Conservation (phyloP, 495 filamentous ascomycete genomes). For the Lepidopterella palustris region DNA sequence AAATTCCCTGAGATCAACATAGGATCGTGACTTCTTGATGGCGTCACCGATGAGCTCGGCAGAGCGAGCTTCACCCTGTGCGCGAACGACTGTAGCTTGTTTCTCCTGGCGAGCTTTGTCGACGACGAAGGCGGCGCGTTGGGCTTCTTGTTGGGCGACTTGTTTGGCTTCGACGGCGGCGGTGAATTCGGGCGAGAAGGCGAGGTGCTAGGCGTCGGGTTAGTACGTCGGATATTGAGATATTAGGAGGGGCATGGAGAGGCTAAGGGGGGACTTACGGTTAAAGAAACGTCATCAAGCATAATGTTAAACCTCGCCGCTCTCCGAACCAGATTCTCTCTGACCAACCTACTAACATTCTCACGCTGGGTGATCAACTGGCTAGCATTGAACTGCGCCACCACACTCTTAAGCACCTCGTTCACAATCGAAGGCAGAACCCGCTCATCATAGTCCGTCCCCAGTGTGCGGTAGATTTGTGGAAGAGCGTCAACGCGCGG, state of each 20-base stretch:
- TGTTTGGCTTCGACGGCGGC: conserved; percentile 98
- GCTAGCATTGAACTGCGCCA: conserved; percentile 97
- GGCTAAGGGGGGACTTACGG: conserved; percentile 51
- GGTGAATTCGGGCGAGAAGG: conserved; percentile 98
- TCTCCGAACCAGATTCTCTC: conserved; percentile 84
- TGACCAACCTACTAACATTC: conserved; percentile 83
- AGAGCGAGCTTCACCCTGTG: conserved; percentile 97
- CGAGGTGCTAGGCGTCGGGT: conserved; percentile 64
- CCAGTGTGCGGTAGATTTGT: conserved; percentile 93
- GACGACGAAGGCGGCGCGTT: conserved; percentile 93
- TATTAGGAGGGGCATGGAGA: neutral
- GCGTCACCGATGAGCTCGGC: conserved; percentile 97
- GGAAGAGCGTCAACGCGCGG: conserved; percentile 83
- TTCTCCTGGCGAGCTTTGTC: conserved; percentile 99
- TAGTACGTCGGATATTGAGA: conserved; percentile 14
- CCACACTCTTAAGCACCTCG: conserved; percentile 96
- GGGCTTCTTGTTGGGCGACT: conserved; percentile 96
- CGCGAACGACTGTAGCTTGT: conserved; percentile 96
- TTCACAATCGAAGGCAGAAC: conserved; percentile 97
- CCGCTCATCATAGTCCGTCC: conserved; percentile 92
- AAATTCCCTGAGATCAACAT: conserved; percentile 93
- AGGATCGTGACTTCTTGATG: conserved; percentile 97
- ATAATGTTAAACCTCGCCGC: conserved; percentile 96
- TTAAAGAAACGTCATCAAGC: conserved; percentile 94
- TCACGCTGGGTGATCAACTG: conserved; percentile 98